Conservation (phyloP, 2,329 filamentous ascomycete genomes). For the Ceratocystis destructans region DNA sequence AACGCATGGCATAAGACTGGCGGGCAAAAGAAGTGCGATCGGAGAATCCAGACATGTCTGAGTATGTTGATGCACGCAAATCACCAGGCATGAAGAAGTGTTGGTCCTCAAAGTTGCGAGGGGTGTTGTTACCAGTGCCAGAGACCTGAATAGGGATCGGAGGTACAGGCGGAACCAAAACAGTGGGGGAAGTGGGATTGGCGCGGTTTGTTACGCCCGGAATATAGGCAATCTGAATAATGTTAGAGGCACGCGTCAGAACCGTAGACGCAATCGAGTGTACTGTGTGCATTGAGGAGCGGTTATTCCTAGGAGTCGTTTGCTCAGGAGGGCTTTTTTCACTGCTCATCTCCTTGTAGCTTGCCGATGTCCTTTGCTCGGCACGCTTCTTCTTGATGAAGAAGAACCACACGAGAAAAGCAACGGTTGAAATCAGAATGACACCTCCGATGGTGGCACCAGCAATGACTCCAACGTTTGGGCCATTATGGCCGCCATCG, state of each 20-base stretch:
- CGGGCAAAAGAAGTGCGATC: constrained; percentile 49
- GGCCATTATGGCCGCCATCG: constrained; percentile 30
- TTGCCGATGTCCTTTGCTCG: constrained; percentile 8
- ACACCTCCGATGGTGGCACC: constrained; percentile 84
- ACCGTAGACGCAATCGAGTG: constrained; percentile 91
- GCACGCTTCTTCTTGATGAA: constrained; percentile 68
- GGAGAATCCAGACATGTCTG: constrained; percentile 52
- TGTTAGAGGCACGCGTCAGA: constrained; percentile 89
- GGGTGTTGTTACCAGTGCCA: constrained; percentile 31
- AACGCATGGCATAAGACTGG: constrained; percentile 46
- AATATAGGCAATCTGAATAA: constrained; percentile 98
- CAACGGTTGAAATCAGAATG: constrained; percentile 55
- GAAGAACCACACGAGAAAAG: constrained; percentile 77
- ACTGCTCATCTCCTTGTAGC: constrained; percentile 37
- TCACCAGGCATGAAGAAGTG: constrained; percentile 91
- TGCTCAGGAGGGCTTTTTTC: constrained; percentile 21
- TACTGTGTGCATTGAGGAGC: constrained; percentile 72
- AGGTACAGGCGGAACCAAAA: constrained; percentile 82
- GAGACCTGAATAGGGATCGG: constrained; percentile 64
- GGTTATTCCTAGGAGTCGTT: constrained; percentile 41
- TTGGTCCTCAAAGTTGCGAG: constrained; percentile 54
- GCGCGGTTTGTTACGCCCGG: constrained; percentile 91
- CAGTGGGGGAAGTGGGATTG: constrained; percentile 63
- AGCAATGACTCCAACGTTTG: constrained; percentile 73
- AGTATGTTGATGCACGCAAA: constrained; percentile 82